Conservation (phyloP, 192 early-diverging fungal species). For the Spizellomyces punctatus region DNA sequence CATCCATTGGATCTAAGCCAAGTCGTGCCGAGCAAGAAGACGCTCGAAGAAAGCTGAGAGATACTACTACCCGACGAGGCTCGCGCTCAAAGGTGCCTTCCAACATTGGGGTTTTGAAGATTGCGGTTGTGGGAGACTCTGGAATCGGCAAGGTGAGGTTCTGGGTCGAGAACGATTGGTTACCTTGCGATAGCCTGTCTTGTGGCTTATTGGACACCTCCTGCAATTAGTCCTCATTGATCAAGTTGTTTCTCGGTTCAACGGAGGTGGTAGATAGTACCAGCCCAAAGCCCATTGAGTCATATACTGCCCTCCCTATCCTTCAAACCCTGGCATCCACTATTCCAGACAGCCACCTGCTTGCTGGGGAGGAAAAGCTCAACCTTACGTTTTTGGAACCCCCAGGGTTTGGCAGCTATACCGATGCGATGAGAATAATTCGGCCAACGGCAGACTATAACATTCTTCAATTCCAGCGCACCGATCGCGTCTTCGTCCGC, state of each 20-base stretch:
- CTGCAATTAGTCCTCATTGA: background rate
- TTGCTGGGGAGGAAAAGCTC: conserved; percentile 26
- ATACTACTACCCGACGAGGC: background rate
- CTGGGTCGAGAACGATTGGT: background rate
- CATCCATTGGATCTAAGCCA: background rate
- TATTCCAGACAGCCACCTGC: conserved; percentile 25
- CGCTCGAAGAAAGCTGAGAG: conserved; percentile 7
- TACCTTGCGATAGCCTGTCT: background rate
- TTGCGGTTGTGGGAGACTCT: conserved; percentile 45
- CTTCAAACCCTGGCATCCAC: conserved; percentile 38
- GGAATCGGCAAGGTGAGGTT: conserved; percentile 52
- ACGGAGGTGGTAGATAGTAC: background rate
- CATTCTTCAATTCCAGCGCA: conserved; percentile 35
- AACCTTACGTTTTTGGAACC: conserved; percentile 52
- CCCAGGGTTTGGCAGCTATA: conserved; percentile 44
- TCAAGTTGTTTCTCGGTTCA: background rate
- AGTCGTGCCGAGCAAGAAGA: conserved; percentile 7
- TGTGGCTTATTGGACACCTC: no score
- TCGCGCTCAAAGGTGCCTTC: conserved; percentile 29
- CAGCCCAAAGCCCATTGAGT: conserved; percentile 1
- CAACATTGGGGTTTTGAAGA: conserved; percentile 41
- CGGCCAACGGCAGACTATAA: conserved; percentile 41
- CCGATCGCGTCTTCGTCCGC: conserved; percentile 39
- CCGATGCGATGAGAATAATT: conserved; percentile 46
- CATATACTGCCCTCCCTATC: conserved; percentile 38